Evolutionary conservation across 148 eudicot species (phyloP), one percentile per base, ranked within the genome.

Genomic region (Diospyros lotus): DNA sequence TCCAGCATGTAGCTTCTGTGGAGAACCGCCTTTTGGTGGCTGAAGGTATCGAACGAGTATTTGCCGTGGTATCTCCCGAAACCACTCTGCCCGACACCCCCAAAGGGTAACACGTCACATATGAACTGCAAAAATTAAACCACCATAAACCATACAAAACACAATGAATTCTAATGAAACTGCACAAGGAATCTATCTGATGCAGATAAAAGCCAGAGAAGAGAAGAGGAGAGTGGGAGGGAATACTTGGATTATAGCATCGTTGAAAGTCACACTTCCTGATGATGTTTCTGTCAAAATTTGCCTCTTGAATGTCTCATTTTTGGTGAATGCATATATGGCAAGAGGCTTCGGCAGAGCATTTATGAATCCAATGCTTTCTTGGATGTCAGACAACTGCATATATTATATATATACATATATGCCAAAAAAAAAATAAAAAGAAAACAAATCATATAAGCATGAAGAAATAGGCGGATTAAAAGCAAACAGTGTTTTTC

Each of bases 41-140:
- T 95, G 80, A 95, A 95, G 1, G 91, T 80, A 9, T 95, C 99
- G 52, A 95, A 95, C 0, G 99, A 83, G 85, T 84, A 89, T 84
- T 95, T 95, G 53, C 99, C 99, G 70, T 95, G 99, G 79, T 93
- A 95, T 73, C 93, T 89, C 28, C 99, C 99, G 59, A 90, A 87
- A 18, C 99, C 98, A 40, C 99, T 95, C 9, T 76, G 79, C 43
- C 99, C 99, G 9, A 95, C 98, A n/a, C 99, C 99, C 78, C 98
- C 99, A 58, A 95, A 95, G 18, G 99, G 99, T 54, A 95, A 69
- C 2, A 55, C 69, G 43, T 95, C 99, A 66, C 96, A 89, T 44
- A 88, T 5, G 68, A 74, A 95, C 99, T 95, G 89, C 79, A 75
- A 77, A 14, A 28, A 28, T 28, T 28, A 28, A 28, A 28, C 0